Evolutionary conservation across 2,329 filamentous ascomycete genomes (phyloP).

Genomic region (Fonsecaea monophora): DNA sequence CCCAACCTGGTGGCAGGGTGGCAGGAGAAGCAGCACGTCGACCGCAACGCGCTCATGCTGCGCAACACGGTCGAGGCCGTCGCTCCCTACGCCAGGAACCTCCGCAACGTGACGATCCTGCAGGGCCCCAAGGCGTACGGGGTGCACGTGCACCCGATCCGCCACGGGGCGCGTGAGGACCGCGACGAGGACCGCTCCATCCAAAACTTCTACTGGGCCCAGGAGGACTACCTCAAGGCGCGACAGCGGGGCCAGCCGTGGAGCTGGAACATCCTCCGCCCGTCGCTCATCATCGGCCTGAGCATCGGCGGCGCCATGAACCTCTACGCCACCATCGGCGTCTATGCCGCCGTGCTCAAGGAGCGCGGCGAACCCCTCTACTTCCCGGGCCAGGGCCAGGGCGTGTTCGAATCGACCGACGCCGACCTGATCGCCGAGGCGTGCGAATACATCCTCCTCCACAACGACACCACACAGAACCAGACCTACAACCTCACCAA

Average conservation of each 20-base stretch:
- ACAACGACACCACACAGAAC: background rate
- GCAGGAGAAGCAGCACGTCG: background rate
- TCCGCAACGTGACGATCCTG: background rate
- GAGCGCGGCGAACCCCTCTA: background rate
- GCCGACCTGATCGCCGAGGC: background rate
- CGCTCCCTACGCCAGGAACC: background rate
- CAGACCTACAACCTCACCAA: slow-evolving; percentile 3
- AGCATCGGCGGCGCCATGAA: slow-evolving; percentile 1
- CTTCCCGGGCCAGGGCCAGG: background rate
- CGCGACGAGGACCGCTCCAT: background rate
- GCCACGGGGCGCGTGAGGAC: background rate
- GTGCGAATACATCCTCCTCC: background rate
- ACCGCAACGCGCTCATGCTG: background rate
- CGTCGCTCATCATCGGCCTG: background rate
- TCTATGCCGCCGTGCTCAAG: background rate
- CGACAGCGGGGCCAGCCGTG: background rate
- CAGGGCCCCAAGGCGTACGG: background rate
- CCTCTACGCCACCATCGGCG: background rate
- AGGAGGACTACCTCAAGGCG: background rate
- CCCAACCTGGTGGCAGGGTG: slow-evolving; percentile 2
- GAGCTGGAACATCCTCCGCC: background rate
- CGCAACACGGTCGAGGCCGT: slow-evolving; percentile 3
- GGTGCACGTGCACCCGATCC: slow-evolving; percentile 3
- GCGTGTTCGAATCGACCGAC: slow-evolving; percentile 1
- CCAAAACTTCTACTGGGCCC: slow-evolving; percentile 1